Evolutionary conservation across 1,139 yeast genomes (phyloP), one percentile per base, ranked within the genome.

Genomic region (Geotrichum candidum): DNA sequence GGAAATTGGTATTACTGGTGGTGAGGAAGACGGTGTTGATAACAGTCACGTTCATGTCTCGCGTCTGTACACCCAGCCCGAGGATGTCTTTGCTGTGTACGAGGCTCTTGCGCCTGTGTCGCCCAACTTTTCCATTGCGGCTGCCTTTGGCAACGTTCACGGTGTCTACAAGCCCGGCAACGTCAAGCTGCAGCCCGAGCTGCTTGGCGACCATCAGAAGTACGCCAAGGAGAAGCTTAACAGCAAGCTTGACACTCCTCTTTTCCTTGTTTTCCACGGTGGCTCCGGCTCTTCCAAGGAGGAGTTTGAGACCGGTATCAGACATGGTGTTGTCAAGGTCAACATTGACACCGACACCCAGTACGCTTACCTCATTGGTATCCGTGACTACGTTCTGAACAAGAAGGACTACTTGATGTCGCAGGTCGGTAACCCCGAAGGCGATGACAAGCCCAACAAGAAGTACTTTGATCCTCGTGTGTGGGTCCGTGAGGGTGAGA

Each of bases 1-100:
- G 99, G 99, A 94, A 84, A 94, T 94, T 77, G 99, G 99, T 86
- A 94, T 94, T 85, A 94, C 99, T 77, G 98, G 98, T 82, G 99
- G 99, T 87, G 99, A 94, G 83, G 99, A 94, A 82, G 99, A 94
- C 77, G 99, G 99, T 86, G 99, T 94, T 74, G 95, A 94, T 87
- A 94, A 94, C 84, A 95, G 91, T 80, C 83, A 85, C 78, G 97
- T 90, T 69, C 85, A 86, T 77, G 87, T 88, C 80, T 91, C 89
- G 70, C 78, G 88, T 68, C 83, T 94, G 73, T 94, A 94, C 88
- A 94, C 99, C 71, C 85, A 87, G 73, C 92, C 99, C 74, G 97
- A 89, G 81, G 95, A 97, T 72, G 96, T 94, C 64, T 94, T 78
- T 81, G 85, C 84, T 70, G 98, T 94, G 72, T 82, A 90, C 86